phyloP scores from a whole-genome alignment of 164 flowering plant genomes.

The Vitis riparia region DNA sequence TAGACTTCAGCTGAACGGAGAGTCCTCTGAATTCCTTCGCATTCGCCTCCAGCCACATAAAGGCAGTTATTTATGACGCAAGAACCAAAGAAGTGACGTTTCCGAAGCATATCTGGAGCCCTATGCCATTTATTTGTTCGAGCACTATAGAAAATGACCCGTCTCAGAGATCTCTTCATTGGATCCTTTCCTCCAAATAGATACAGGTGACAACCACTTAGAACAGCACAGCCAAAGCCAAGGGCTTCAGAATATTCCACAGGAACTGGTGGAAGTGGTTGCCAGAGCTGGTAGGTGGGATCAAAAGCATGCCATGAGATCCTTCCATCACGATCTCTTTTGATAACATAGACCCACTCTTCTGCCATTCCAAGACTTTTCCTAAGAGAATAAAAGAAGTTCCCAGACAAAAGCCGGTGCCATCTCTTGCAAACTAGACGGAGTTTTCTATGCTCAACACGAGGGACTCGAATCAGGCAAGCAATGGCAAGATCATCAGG shows the following conservation, averaged over 20 bases:
- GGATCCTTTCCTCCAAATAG: constrained; percentile 96
- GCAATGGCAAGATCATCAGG: constrained; percentile 98
- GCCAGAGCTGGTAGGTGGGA: constrained; percentile 86
- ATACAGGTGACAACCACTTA: constrained; percentile 88
- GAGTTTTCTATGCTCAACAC: constrained; percentile 84
- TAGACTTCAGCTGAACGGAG: constrained; percentile 92
- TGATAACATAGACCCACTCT: constrained; percentile 95
- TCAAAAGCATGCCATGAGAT: constrained; percentile 98
- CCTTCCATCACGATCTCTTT: constrained; percentile 89
- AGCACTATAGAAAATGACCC: constrained; percentile 84
- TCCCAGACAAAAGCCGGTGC: constrained; percentile 77
- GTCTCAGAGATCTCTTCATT: constrained; percentile 79
- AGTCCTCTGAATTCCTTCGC: constrained; percentile 86
- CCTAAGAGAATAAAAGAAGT: constrained; percentile 81
- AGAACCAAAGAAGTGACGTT: constrained; percentile 87
- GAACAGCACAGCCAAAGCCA: constrained; percentile 94
- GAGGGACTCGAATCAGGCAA: constrained; percentile 89
- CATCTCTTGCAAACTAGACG: constrained; percentile 95
- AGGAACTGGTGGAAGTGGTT: constrained; percentile 94
- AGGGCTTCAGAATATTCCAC: constrained; percentile 79
- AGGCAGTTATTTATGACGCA: constrained; percentile 92
- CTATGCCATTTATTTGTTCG: constrained; percentile 95
- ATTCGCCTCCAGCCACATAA: constrained; percentile 96
- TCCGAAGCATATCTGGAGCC: constrained; percentile 92
- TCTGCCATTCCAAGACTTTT: constrained; percentile 89